Evolutionary conservation across 768 basidiomycete species (phyloP).

Genomic region (Pulveroboletus sp.): DNA sequence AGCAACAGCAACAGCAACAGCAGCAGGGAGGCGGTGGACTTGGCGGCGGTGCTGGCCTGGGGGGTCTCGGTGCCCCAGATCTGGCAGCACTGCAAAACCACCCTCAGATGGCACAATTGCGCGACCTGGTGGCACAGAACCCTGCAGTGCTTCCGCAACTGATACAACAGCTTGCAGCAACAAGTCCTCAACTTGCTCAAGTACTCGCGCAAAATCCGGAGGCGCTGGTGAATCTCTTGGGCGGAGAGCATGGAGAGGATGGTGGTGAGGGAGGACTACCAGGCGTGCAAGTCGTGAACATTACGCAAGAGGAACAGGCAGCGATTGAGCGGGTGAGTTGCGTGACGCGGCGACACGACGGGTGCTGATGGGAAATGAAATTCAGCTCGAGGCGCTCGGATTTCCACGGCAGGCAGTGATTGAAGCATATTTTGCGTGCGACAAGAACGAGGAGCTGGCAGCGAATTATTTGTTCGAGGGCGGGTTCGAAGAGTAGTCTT

Average conservation of each 20-base stretch:
- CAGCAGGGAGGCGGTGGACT: slow-evolving; percentile 27
- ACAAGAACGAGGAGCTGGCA: slow-evolving; percentile 94
- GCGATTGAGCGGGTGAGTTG: slow-evolving; percentile 82
- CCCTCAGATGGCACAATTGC: slow-evolving; percentile 68
- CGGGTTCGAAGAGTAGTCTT: slow-evolving; percentile 45
- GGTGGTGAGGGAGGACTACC: slow-evolving; percentile 39
- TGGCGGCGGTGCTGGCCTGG: slow-evolving; percentile 23
- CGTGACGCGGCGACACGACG: neutral
- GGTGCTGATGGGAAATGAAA: slow-evolving; percentile 4
- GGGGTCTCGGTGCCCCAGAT: slow-evolving; percentile 33
- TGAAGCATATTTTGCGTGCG: slow-evolving; percentile 92
- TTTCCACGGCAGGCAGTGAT: slow-evolving; percentile 79
- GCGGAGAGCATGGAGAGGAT: slow-evolving; percentile 38
- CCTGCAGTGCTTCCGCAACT: slow-evolving; percentile 75
- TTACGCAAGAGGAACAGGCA: slow-evolving; percentile 83
- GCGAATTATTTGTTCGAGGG: slow-evolving; percentile 93
- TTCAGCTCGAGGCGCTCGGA: slow-evolving; percentile 79
- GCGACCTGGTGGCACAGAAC: slow-evolving; percentile 69
- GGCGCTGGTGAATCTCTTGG: slow-evolving; percentile 60
- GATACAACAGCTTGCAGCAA: slow-evolving; percentile 72
- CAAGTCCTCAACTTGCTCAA: slow-evolving; percentile 75
- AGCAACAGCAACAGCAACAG: slow-evolving; percentile 55
- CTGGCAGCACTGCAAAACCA: slow-evolving; percentile 53
- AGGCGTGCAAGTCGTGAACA: slow-evolving; percentile 48
- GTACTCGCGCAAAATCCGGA: slow-evolving; percentile 69